A percentile compares a stretch with the other conserved stretches of the same genome.
Conservation (phyloP, 148 eudicot species). For the Suaeda aralocaspica region DNA sequence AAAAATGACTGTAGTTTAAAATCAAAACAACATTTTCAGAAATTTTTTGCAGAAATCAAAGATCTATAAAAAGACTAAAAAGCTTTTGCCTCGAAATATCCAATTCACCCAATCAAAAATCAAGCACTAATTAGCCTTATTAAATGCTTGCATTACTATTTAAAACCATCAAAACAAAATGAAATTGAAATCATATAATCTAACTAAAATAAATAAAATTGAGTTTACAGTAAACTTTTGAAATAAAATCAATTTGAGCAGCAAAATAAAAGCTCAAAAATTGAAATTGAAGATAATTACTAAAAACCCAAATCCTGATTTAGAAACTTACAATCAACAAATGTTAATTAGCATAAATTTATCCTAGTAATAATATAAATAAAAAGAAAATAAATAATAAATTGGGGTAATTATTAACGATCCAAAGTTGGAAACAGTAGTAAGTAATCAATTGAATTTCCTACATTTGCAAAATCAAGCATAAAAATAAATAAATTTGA, state of each 20-base stretch:
- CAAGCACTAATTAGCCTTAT: not conserved
- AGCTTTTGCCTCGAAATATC: slow-evolving; percentile 20
- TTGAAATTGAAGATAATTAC: not conserved
- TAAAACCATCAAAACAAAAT: not conserved
- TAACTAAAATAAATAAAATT: too few relatives aligned
- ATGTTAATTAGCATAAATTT: not conserved
- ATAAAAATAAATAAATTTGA: not conserved
- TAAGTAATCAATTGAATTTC: not conserved
- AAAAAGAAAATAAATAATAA: not conserved
- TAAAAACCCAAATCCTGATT: not conserved
- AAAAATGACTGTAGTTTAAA: too few relatives aligned
- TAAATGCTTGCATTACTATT: slow-evolving; percentile 1
- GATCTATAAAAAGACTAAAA: slow-evolving; percentile 28
- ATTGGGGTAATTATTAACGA: not conserved
- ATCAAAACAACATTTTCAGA: slow-evolving; percentile 15
- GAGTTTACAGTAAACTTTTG: too few relatives aligned
- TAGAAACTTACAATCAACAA: not conserved
- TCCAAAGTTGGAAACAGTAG: not conserved
- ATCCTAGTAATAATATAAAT: not conserved
- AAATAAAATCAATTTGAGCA: too few relatives aligned
- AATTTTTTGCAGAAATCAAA: slow-evolving; percentile 21
- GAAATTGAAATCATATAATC: slow-evolving; percentile 11
- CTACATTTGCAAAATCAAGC: slow-evolving; percentile 10
- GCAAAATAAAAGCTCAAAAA: not conserved
- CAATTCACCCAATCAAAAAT: slow-evolving; percentile 14